Percentiles rank a stretch among this genome's conserved stretches.
These are phyloP conservation scores for Amyloporia xantha DNA, from an alignment of 768 basidiomycete species.

Conservation along the genomic window DNA sequence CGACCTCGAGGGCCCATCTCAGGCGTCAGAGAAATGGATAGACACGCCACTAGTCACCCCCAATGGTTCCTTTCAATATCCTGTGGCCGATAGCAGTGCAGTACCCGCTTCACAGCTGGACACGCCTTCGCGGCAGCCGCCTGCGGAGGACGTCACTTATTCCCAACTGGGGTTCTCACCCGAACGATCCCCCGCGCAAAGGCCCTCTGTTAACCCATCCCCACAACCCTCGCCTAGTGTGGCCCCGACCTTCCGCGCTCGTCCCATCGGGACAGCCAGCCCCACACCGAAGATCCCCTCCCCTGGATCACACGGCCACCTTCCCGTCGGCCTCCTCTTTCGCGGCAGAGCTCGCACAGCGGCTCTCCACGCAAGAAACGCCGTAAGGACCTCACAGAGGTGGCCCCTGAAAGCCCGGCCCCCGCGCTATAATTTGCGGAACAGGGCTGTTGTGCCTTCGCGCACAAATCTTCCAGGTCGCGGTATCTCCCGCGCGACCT, in stretches of 20 bases:
- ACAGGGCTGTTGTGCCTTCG: constrained; percentile 5
- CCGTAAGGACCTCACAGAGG: background rate
- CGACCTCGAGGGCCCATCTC: constrained; percentile 25
- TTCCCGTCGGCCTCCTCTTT: background rate
- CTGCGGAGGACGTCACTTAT: constrained; percentile 28
- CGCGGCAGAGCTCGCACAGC: background rate
- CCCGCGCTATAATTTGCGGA: constrained; percentile 23
- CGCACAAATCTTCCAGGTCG: constrained; percentile 1
- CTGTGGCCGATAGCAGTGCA: constrained; percentile 25
- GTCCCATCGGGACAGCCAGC: background rate
- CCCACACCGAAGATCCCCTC: background rate
- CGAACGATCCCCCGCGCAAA: constrained; percentile 9
- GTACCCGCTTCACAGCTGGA: constrained; percentile 34
- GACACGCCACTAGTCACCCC: constrained; percentile 50
- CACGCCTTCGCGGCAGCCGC: constrained; percentile 16
- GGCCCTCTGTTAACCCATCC: too few relatives aligned
- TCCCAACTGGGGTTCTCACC: constrained; percentile 31
- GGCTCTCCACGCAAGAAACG: background rate
- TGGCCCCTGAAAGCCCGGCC: background rate
- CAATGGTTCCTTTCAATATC: constrained; percentile 46
- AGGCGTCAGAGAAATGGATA: constrained; percentile 40
- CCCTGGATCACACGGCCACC: constrained; percentile 1
- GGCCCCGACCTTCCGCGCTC: background rate
- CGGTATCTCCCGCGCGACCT: constrained; percentile 3
- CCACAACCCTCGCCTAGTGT: background rate